Percentiles rank a stretch among this genome's conserved stretches.
These are phyloP conservation scores for Colletotrichum noveboracense DNA, from an alignment of 2,329 filamentous ascomycete genomes.

Conservation along the genomic window DNA sequence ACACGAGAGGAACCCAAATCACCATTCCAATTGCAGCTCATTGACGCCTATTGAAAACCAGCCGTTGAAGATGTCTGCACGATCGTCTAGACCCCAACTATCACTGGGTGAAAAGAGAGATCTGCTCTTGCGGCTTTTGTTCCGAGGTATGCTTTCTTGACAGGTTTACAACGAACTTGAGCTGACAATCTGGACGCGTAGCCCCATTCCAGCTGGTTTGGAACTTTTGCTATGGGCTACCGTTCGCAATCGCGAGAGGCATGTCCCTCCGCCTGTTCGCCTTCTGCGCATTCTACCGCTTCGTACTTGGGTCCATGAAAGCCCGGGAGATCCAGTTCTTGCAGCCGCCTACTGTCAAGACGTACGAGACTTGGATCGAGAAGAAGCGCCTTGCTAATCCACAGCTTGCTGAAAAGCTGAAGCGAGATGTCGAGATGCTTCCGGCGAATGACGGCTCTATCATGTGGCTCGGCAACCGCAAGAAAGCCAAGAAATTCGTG, in stretches of 20 bases:
- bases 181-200: background rate
- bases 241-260: slow-evolving; percentile 22
- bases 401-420: background rate
- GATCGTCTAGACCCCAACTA: slow-evolving; percentile 22
- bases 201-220: slow-evolving; percentile 18
- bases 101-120: slow-evolving; percentile 23
- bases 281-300: slow-evolving; percentile 24
- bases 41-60: background rate
- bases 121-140: slow-evolving; percentile 16
- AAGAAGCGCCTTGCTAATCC: slow-evolving; percentile 18
- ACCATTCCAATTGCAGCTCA: background rate
- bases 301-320: slow-evolving; percentile 6
- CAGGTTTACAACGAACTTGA: rapidly evolving
- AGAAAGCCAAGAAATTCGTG: slow-evolving; percentile 29
- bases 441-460: slow-evolving; percentile 20
- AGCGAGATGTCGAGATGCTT: background rate
- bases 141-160: slow-evolving; percentile 15
- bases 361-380: slow-evolving; percentile 28
- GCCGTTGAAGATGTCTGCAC: background rate
- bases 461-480: slow-evolving; percentile 33
- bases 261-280: slow-evolving; percentile 21
- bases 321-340: slow-evolving; percentile 27
- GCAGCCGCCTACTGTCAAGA: slow-evolving; percentile 17
- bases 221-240: slow-evolving; percentile 6
- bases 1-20: slow-evolving; percentile 8